These are phyloP conservation scores for Myriangium duriaei DNA, from an alignment of 2,329 filamentous ascomycete genomes.

Conservation along the genomic window DNA sequence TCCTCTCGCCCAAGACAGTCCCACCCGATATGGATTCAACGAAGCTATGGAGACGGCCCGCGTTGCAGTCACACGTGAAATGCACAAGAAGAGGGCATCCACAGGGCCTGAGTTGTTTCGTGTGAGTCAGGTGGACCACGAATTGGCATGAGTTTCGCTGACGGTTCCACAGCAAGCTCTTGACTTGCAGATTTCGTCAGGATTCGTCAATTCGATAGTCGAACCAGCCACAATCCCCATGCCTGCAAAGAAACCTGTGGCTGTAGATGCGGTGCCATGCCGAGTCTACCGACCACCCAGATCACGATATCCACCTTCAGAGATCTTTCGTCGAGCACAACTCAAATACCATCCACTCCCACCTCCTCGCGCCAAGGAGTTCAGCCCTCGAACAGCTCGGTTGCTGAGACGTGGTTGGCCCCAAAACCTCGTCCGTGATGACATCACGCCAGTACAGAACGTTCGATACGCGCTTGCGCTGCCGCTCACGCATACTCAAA, in stretches of 20 bases:
- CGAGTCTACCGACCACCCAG: slow-evolving; percentile 5
- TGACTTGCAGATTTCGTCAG: slow-evolving; percentile 1
- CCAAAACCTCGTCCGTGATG: slow-evolving; percentile 4
- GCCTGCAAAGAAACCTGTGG: neutral
- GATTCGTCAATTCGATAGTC: neutral
- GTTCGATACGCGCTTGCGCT: slow-evolving; percentile 4
- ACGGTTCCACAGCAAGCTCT: slow-evolving; percentile 7
- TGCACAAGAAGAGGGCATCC: slow-evolving; percentile 10
- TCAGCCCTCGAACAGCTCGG: slow-evolving; percentile 1
- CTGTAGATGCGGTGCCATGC: neutral
- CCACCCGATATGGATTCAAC: slow-evolving; percentile 13
- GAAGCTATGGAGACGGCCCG: slow-evolving; percentile 7
- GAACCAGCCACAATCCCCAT: neutral
- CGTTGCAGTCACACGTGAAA: slow-evolving; percentile 4
- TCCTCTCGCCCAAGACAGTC: slow-evolving; percentile 12
- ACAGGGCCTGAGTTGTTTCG: slow-evolving; percentile 12
- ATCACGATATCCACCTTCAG: slow-evolving; percentile 2
- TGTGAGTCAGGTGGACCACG: slow-evolving; percentile 5
- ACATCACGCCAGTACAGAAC: neutral
- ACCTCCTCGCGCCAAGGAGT: slow-evolving; percentile 3
- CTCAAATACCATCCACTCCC: slow-evolving; percentile 4
- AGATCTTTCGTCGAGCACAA: slow-evolving; percentile 4
- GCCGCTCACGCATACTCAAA: neutral
- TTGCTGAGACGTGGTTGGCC: slow-evolving; percentile 3
- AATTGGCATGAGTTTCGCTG: neutral